These are phyloP conservation scores for Eucalyptus melliodora DNA, from an alignment of 345 rosid species.

Conservation along the genomic window DNA sequence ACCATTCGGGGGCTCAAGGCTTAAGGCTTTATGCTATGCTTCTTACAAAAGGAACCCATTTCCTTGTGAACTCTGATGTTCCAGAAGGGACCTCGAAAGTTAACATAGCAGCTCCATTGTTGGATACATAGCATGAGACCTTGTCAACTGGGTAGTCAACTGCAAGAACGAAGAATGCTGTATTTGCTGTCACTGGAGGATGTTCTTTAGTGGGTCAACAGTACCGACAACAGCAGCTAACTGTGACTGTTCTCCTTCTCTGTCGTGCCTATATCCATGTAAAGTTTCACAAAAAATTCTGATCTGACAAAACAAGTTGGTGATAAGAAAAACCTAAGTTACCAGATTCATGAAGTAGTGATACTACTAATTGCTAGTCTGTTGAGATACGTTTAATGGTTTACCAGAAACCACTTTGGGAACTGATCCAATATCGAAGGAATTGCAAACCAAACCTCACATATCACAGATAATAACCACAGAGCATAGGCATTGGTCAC, in stretches of 20 bases:
- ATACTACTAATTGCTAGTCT: slow-evolving; percentile 61
- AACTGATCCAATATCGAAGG: slow-evolving; percentile 95
- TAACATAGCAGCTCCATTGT: slow-evolving; percentile 93
- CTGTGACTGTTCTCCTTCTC: slow-evolving; percentile 81
- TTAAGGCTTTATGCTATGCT: slow-evolving; percentile 45
- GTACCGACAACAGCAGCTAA: slow-evolving; percentile 92
- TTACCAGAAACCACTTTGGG: slow-evolving; percentile 86
- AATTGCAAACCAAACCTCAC: slow-evolving; percentile 95
- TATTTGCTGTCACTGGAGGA: slow-evolving; percentile 88
- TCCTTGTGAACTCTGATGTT: slow-evolving; percentile 85
- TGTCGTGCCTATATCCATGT: slow-evolving; percentile 47
- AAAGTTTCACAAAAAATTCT: not conserved
- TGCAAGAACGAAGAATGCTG: slow-evolving; percentile 76
- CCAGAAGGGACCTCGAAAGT: slow-evolving; percentile 77
- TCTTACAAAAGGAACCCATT: slow-evolving; percentile 85
- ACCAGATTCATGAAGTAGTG: not conserved
- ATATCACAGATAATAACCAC: slow-evolving; percentile 83
- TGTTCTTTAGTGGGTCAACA: slow-evolving; percentile 88
- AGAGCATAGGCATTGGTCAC: slow-evolving; percentile 68
- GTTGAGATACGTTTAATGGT: slow-evolving; percentile 76
- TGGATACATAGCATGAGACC: slow-evolving; percentile 84
- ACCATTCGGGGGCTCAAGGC: slow-evolving; percentile 94
- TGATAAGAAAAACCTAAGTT: not conserved
- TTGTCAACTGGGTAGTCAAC: slow-evolving; percentile 94
- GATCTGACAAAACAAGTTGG: not conserved